Base-by-base conservation (phyloP, 1,284 basidiomycete species). In the Amylostereum areolatum region DNA sequence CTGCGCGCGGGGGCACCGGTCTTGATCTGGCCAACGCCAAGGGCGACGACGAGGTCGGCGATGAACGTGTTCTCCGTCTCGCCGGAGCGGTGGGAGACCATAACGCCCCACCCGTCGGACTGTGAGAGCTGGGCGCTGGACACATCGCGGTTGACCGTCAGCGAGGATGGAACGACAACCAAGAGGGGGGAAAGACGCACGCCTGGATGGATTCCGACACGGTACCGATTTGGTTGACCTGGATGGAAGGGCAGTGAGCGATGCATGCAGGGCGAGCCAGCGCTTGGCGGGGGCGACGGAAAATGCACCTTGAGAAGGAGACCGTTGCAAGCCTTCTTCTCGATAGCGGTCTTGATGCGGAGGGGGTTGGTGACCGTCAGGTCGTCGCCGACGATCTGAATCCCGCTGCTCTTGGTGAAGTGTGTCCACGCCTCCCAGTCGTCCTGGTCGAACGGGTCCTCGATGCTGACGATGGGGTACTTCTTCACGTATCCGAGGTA, bases 401-500 rank as follows among this genome's bases (percentile, higher is more conserved):
- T 87, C 28, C 77, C 76, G 61, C 81, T 78, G 55, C 81, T 70
- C 62, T 75, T 71, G 61, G 89, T 96, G 75, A 97, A 92, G 78
- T 95, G 85, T 42, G 84, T 76, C 97, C 97, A 99, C 42, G 94
- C 92, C 69, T 94, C 93, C 90, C 93, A 98, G 78, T 98, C 96
- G 69, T 99, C 97, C 79, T 99, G 95, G 75, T 99, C 95, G 75
- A 99, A 99, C 70, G 96, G 96, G 72, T 99, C 96, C 77, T 99
- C 96, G 65, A 99, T 90, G 49, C 94, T 97, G 59, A 94, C 83
- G 62, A 97, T 97, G 59, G 93, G 93, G 79, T 97, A 97, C 73
- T 95, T 89, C 70, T 92, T 78, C 66, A 87, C 71, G 70, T 91
- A 91, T 61, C 74, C 68, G 63, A 95, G 71, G 81, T 99, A 99